Percentiles rank a stretch among this genome's conserved stretches.
Evolutionary conservation across 1,284 basidiomycete genomes (phyloP).

Genomic region (Entoloma clypeatum): DNA sequence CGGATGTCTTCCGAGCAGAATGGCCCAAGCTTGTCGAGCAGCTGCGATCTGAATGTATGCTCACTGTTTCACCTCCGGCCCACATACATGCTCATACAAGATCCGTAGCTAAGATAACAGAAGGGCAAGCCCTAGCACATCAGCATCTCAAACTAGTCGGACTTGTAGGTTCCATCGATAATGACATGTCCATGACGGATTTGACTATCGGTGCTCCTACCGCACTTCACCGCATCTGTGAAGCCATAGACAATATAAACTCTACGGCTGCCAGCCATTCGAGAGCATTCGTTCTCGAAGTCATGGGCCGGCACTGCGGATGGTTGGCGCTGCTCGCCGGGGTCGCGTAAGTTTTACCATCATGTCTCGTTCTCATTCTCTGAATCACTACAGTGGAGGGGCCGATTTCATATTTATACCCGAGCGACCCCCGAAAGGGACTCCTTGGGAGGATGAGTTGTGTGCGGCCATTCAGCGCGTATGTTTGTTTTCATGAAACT

Average conservation of each 20-base stretch:
- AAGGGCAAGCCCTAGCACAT: constrained; percentile 68
- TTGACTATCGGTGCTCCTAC: constrained; percentile 96
- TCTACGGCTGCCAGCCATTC: constrained; percentile 96
- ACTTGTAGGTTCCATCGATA: constrained; percentile 97
- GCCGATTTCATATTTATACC: constrained; percentile 98
- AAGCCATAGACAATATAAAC: constrained; percentile 97
- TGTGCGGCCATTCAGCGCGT: constrained; percentile 82
- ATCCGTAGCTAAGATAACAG: constrained; percentile 63
- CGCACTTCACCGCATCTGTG: constrained; percentile 94
- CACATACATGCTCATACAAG: constrained; percentile 3
- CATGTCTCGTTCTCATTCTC: neutral
- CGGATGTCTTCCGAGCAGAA: constrained; percentile 90
- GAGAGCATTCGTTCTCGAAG: constrained; percentile 96
- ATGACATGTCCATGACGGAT: constrained; percentile 98
- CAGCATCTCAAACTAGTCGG: constrained; percentile 93
- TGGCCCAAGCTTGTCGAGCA: constrained; percentile 84
- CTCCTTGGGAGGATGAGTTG: constrained; percentile 91
- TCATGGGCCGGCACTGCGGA: constrained; percentile 98
- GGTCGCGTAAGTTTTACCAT: constrained; percentile 60
- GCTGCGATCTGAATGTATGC: constrained; percentile 57
- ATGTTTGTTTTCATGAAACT: constrained; percentile 22
- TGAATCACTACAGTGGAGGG: constrained; percentile 57
- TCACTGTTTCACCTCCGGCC: neutral
- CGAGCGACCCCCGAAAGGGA: constrained; percentile 77
- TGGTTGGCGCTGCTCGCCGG: constrained; percentile 95